These are phyloP conservation scores for Boletus pseudo-olivaceus DNA, from an alignment of 768 basidiomycete species.

Conservation along the genomic window DNA sequence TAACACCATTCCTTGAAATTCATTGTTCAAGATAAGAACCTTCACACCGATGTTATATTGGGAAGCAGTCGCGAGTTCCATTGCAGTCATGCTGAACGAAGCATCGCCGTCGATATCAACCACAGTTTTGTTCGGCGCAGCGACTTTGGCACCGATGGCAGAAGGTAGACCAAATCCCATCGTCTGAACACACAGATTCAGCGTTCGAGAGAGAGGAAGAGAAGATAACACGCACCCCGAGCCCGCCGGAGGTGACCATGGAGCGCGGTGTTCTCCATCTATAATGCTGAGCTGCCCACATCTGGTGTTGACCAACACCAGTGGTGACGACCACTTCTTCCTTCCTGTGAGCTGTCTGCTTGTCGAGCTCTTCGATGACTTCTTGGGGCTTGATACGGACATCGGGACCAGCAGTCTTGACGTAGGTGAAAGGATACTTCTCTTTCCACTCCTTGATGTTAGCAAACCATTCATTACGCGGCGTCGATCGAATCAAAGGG, in stretches of 20 bases:
- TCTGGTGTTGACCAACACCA: slow-evolving; percentile 98
- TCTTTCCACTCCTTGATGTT: slow-evolving; percentile 84
- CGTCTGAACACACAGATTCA: slow-evolving; percentile 48
- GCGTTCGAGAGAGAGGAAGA: background rate
- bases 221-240: slow-evolving; percentile 62
- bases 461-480: slow-evolving; percentile 77
- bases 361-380: slow-evolving; percentile 89
- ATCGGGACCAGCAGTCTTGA: slow-evolving; percentile 52
- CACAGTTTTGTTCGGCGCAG: slow-evolving; percentile 88
- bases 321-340: slow-evolving; percentile 86
- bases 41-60: slow-evolving; percentile 94
- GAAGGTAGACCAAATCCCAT: slow-evolving; percentile 98
- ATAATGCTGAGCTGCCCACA: slow-evolving; percentile 97
- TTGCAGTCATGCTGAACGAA: slow-evolving; percentile 98
- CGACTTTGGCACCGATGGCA: slow-evolving; percentile 96
- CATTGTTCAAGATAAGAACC: slow-evolving; percentile 89
- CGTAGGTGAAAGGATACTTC: slow-evolving; percentile 87
- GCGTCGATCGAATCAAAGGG: slow-evolving; percentile 62
- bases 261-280: slow-evolving; percentile 85
- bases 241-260: slow-evolving; percentile 91
- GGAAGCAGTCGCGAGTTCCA: slow-evolving; percentile 95
- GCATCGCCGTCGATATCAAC: slow-evolving; percentile 98
- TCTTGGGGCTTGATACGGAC: slow-evolving; percentile 92
- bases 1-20: slow-evolving; percentile 98
- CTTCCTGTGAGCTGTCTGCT: slow-evolving; percentile 73